Percentiles rank a stretch among this genome's conserved stretches.
phyloP scores from a whole-genome alignment of 2,329 filamentous ascomycete genomes.

The Trichoderma simmonsii region DNA sequence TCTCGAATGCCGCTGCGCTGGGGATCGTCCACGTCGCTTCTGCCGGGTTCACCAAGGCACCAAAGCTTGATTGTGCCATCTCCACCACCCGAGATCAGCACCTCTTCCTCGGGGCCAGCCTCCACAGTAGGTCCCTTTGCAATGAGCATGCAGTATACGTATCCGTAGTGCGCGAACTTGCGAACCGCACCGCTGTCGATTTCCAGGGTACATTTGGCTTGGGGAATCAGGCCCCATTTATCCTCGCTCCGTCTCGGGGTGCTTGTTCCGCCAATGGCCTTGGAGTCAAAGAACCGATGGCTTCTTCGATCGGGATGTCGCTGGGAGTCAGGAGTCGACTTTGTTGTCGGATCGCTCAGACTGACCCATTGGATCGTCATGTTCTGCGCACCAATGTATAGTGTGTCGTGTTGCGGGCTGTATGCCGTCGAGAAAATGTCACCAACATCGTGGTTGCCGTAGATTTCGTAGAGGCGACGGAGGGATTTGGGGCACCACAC shows the following conservation, averaged over 20 bases:
- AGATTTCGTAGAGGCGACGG: slow-evolving; percentile 79
- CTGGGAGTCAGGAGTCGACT: slow-evolving; percentile 59
- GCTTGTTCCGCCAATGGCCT: slow-evolving; percentile 75
- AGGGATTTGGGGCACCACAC: slow-evolving; percentile 83
- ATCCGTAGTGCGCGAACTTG: slow-evolving; percentile 92
- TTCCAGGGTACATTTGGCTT: slow-evolving; percentile 62
- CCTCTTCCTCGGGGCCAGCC: slow-evolving; percentile 70
- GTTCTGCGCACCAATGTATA: slow-evolving; percentile 92
- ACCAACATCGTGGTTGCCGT: slow-evolving; percentile 89
- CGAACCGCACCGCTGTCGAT: slow-evolving; percentile 76
- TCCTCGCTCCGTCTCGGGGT: slow-evolving; percentile 69
- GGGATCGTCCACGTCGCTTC: slow-evolving; percentile 37
- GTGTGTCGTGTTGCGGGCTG: slow-evolving; percentile 71
- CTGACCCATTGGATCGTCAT: slow-evolving; percentile 92
- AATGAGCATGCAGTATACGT: slow-evolving; percentile 94
- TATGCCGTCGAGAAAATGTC: slow-evolving; percentile 96
- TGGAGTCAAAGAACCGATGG: slow-evolving; percentile 90
- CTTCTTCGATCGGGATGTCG: slow-evolving; percentile 73
- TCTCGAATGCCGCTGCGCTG: slow-evolving; percentile 63
- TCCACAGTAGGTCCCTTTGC: slow-evolving; percentile 66
- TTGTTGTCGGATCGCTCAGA: slow-evolving; percentile 60
- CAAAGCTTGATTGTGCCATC: slow-evolving; percentile 96
- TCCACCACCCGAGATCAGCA: slow-evolving; percentile 85
- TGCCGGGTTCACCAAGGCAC: slow-evolving; percentile 50
- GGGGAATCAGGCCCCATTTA: slow-evolving; percentile 53